Conservation (phyloP, 306 rosid genomes). For the Herpetospermum pedunculosum region DNA sequence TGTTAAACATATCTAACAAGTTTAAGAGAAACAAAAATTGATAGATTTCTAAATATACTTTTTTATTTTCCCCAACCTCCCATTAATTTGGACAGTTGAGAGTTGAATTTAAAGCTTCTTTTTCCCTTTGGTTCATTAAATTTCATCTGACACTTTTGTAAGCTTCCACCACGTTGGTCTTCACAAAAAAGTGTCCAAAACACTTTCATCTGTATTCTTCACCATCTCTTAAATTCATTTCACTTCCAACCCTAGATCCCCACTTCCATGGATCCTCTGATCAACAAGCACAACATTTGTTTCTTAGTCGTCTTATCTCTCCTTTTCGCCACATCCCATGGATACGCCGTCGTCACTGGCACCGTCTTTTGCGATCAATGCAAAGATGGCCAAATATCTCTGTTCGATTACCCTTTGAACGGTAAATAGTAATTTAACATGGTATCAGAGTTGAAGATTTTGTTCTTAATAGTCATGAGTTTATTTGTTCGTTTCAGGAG, state of each 20-base stretch:
- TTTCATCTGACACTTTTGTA: not conserved
- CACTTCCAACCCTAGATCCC: not conserved
- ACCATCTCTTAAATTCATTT: not conserved
- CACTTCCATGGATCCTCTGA: conserved; percentile 44
- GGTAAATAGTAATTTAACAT: too few species aligned
- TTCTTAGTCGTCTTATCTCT: conserved; percentile 26
- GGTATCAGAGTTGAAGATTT: not conserved
- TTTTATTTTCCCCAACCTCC: not conserved
- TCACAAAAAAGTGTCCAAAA: conserved; percentile 1
- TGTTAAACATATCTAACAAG: not conserved
- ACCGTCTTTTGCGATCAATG: conserved; percentile 90
- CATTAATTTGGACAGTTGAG: conserved; percentile 55
- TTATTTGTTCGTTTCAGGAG: conserved; percentile 28
- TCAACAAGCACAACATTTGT: conserved; percentile 12
- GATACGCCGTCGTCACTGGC: conserved; percentile 56
- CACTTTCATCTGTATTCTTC: conserved; percentile 8
- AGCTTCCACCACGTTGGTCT: conserved; percentile 18
- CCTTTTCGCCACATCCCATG: conserved; percentile 27
- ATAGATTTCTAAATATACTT: not conserved
- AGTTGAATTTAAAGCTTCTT: conserved; percentile 20
- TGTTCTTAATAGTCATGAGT: not conserved
- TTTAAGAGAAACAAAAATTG: not conserved
- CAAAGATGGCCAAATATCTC: conserved; percentile 70
- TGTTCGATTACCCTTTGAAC: conserved; percentile 57
- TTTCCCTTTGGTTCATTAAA: not conserved